Conservation (phyloP, 2,329 filamentous ascomycete genomes). For the Pseudogymnoascus sp. region DNA sequence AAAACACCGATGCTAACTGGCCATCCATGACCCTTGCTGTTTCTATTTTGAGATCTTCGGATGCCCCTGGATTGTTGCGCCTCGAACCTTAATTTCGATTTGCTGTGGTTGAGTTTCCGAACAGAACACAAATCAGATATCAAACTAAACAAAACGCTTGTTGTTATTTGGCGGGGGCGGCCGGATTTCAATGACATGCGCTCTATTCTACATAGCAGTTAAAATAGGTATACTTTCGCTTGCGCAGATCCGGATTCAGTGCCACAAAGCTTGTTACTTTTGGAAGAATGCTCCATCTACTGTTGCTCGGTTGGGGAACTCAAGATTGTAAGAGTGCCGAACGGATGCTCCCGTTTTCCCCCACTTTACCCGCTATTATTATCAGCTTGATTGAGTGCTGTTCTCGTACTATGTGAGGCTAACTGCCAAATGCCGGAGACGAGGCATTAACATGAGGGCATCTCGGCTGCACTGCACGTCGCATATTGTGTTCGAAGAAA, state of each 20-base stretch:
- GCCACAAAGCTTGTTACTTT: background rate
- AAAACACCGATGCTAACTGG: background rate
- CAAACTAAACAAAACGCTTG: background rate
- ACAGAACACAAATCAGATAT: background rate
- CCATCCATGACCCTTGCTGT: background rate
- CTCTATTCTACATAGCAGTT: background rate
- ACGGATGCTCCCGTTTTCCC: background rate
- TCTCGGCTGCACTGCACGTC: no score
- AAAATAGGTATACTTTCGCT: background rate
- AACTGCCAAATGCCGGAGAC: background rate
- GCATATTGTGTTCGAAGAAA: background rate
- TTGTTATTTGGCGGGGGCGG: background rate
- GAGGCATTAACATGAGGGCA: background rate
- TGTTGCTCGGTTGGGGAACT: background rate
- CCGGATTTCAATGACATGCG: background rate
- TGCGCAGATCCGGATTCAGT: background rate
- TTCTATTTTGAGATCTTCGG: background rate
- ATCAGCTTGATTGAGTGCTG: background rate
- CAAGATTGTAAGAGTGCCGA: background rate
- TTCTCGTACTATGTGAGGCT: background rate
- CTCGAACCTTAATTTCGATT: constrained; percentile 4
- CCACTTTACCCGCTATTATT: background rate
- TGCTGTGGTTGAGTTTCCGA: background rate
- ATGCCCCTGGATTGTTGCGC: background rate
- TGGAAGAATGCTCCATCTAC: background rate